phyloP scores from a whole-genome alignment of 306 rosid genomes.

The Parietaria judaica region DNA sequence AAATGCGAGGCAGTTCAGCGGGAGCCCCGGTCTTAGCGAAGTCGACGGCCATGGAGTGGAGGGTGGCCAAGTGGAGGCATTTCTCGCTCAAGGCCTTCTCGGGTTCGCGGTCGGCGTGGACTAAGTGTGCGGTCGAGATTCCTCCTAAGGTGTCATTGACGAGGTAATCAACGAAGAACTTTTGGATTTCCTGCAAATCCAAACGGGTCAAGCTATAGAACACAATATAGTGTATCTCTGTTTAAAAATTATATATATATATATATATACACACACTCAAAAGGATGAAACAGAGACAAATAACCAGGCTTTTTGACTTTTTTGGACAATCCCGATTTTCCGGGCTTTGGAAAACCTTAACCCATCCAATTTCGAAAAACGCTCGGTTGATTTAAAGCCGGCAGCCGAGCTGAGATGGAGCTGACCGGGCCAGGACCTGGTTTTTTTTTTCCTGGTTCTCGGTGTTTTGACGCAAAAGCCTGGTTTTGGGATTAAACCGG shows the following conservation, averaged over 20 bases:
- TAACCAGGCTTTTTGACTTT: too few relatives aligned
- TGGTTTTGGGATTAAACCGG: too few relatives aligned
- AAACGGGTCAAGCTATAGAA: conserved; percentile 11
- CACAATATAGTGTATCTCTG: background rate
- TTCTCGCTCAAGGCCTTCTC: conserved; percentile 59
- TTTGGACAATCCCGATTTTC: too few relatives aligned
- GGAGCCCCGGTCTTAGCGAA: conserved; percentile 96
- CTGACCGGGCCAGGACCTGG: background rate
- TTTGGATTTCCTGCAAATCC: conserved; percentile 68
- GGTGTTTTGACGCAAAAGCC: too few relatives aligned
- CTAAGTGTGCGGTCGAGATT: conserved; percentile 88
- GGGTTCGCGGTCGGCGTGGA: conserved; percentile 74
- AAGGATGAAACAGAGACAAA: too few relatives aligned
- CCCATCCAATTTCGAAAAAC: too few relatives aligned
- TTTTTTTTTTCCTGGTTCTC: background rate
- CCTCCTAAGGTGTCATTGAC: conserved; percentile 89
- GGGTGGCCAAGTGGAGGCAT: conserved; percentile 67
- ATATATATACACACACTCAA: too few relatives aligned
- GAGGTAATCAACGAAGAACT: conserved; percentile 87
- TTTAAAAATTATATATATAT: too few relatives aligned
- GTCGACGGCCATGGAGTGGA: conserved; percentile 97
- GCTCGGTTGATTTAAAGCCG: too few relatives aligned
- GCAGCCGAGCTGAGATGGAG: too few relatives aligned
- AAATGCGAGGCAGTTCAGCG: conserved; percentile 71
- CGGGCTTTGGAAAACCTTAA: too few relatives aligned